phyloP scores from a whole-genome alignment of 23 red algal species.

The Chondrus crispus region DNA sequence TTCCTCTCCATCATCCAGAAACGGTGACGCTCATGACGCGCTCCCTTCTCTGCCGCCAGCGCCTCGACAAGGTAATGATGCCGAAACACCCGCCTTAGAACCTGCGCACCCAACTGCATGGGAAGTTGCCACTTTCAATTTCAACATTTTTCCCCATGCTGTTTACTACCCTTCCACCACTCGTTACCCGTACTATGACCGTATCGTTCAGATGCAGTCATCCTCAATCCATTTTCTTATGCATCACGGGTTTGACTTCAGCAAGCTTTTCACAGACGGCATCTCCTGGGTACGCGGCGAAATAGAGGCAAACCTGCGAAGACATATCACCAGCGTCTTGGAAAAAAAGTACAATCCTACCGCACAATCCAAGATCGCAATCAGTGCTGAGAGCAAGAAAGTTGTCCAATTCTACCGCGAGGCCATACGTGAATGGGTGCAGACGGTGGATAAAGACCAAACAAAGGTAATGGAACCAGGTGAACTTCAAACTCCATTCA shows the following conservation, averaged over 20 bases:
- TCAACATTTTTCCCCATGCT: slow-evolving; percentile 60
- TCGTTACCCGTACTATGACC: slow-evolving; percentile 41
- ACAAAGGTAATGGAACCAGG: neutral
- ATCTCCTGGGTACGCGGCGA: slow-evolving; percentile 47
- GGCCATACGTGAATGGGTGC: slow-evolving; percentile 18
- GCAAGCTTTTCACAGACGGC: slow-evolving; percentile 27
- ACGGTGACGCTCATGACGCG: no score
- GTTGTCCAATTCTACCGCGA: neutral
- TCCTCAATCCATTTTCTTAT: slow-evolving; percentile 35
- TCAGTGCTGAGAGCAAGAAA: neutral
- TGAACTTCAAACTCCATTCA: neutral
- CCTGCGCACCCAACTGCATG: no score
- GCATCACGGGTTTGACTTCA: slow-evolving; percentile 60
- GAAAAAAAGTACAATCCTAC: neutral
- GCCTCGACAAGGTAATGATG: no score
- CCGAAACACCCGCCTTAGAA: no score
- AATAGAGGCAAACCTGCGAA: neutral
- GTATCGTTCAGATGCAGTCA: slow-evolving; percentile 28
- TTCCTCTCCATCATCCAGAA: no score
- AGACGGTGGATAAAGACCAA: slow-evolving; percentile 16
- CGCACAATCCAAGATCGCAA: neutral
- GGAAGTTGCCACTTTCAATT: slow-evolving; percentile 48
- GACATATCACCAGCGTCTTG: neutral
- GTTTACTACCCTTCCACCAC: slow-evolving; percentile 27
- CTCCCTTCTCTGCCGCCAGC: no score